Evolutionary conservation across 129 eudicot genomes (phyloP), one percentile per base, ranked within the genome.

Genomic region (Lactuca saligna): DNA sequence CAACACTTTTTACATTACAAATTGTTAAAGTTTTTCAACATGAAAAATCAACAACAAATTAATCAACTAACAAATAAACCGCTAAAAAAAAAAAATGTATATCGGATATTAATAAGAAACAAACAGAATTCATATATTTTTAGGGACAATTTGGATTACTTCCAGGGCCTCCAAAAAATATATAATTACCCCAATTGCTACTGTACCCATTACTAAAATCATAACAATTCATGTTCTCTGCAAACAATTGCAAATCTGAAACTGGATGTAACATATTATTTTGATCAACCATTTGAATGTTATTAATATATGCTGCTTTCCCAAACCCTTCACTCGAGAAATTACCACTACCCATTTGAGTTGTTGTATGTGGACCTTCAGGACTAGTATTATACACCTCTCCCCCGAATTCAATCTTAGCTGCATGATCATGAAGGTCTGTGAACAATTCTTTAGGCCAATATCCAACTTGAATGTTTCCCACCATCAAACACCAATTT

Each of bases 271-370:
- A 72, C 33, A 71, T 78, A 59, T 82, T 82, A 8, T 72, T 84
- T 83, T 82, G 78, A 77, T 87, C 95, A 51, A 90, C 97, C 11
- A 78, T 83, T 70, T 90, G 87, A 9, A 90, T 20, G 44, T 84
- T 90, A 38, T 91, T 51, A 4, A 87, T 81, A 78, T 84, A 90
- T 1, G 95, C 77, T 29, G 95, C 91, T 75, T 65, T 90, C 3
- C 89, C 89, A 9, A 90, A 90, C 3, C 95, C 91, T 79, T 87
- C 91, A 3, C 65, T 71, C 0, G 97, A 67, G 71, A 90, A 90
- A 82, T 87, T 95, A 3, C 95, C 97, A 54, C 97, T 90, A 2
- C 91, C 97, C 97, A 90, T 90, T 49, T 84, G 88, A n/a, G 97
- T 84, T 1, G 79, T 63, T 0, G 91, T 87, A 71, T 90, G 89